Evolutionary conservation across 2,329 filamentous ascomycete species (phyloP).

Genomic region (Dactylonectria macrodidyma): DNA sequence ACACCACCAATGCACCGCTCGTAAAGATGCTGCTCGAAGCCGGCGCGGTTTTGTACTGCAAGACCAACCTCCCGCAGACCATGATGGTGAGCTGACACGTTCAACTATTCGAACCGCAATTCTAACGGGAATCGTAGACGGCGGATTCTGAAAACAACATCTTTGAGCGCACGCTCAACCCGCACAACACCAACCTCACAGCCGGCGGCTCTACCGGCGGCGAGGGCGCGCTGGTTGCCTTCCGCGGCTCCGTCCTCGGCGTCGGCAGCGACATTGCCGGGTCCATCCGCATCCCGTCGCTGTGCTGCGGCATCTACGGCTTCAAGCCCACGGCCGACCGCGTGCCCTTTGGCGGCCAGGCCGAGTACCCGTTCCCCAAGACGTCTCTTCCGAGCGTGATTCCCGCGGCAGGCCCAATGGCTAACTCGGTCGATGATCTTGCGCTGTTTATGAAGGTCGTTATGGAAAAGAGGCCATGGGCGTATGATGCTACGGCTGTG

Average conservation of each 20-base stretch:
- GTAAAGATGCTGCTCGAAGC: constrained; percentile 45
- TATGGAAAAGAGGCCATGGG: constrained; percentile 58
- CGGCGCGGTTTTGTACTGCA: constrained; percentile 50
- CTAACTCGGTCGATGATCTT: constrained; percentile 53
- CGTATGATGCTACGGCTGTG: constrained; percentile 58
- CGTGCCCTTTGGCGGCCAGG: constrained; percentile 59
- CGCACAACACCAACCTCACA: constrained; percentile 52
- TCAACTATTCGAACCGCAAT: fast-evolving
- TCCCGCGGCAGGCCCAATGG: constrained; percentile 60
- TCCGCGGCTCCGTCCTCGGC: constrained; percentile 44
- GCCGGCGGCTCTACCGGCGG: constrained; percentile 47
- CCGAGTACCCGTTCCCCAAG: constrained; percentile 38
- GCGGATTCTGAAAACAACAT: constrained; percentile 58
- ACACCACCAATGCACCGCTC: constrained; percentile 41
- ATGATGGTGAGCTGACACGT: constrained; percentile 66
- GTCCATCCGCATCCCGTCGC: constrained; percentile 65
- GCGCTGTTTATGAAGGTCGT: constrained; percentile 55
- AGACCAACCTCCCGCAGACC: constrained; percentile 70
- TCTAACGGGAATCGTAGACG: constrained; percentile 35
- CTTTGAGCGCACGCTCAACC: constrained; percentile 47
- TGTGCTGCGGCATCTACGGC: constrained; percentile 70
- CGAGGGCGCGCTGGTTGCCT: constrained; percentile 41
- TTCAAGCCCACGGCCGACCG: constrained; percentile 70
- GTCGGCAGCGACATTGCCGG: constrained; percentile 55
- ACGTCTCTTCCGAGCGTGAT: constrained; percentile 47